Evolutionary conservation across 2,329 filamentous ascomycete species (phyloP).

Genomic region (Trichothecium roseum): DNA sequence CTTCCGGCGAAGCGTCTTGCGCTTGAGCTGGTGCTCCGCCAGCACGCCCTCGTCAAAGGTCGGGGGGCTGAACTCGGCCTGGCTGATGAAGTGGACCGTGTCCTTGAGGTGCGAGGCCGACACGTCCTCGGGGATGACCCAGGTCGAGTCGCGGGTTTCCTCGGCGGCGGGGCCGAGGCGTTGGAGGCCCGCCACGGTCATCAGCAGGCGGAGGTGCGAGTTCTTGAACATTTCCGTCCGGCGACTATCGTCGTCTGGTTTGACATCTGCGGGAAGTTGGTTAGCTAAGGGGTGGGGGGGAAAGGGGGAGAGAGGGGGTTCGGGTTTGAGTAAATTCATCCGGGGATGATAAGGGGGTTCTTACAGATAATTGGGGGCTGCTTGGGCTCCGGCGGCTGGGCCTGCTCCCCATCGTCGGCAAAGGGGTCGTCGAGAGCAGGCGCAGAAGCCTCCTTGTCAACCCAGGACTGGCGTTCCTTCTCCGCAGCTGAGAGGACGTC

Average conservation of each 20-base stretch:
- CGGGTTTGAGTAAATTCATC: not conserved
- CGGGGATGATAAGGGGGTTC: constrained; percentile 7
- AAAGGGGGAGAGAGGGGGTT: not conserved
- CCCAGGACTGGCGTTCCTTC: constrained; percentile 68
- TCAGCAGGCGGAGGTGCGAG: constrained; percentile 72
- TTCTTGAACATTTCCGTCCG: constrained; percentile 80
- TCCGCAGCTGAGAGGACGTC: constrained; percentile 56
- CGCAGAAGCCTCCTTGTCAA: constrained; percentile 56
- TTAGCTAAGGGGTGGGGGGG: not conserved
- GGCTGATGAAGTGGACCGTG: constrained; percentile 60
- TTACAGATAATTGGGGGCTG: constrained; percentile 22
- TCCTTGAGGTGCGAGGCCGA: constrained; percentile 57
- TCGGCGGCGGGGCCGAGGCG: constrained; percentile 43
- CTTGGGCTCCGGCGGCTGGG: constrained; percentile 14
- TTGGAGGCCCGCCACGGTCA: constrained; percentile 65
- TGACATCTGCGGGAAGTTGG: constrained; percentile 39
- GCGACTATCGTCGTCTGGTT: constrained; percentile 54
- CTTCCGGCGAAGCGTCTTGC: constrained; percentile 48
- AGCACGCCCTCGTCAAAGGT: constrained; percentile 64
- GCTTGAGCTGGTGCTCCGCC: constrained; percentile 70
- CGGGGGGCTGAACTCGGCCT: constrained; percentile 68
- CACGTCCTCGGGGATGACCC: constrained; percentile 63
- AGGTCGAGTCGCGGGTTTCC: constrained; percentile 65
- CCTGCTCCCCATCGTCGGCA: constrained; percentile 19
- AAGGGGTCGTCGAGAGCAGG: constrained; percentile 23